Evolutionary conservation across 176 grass and related monocot genomes (phyloP).

Genomic region (Chrysopogon serrulatus): DNA sequence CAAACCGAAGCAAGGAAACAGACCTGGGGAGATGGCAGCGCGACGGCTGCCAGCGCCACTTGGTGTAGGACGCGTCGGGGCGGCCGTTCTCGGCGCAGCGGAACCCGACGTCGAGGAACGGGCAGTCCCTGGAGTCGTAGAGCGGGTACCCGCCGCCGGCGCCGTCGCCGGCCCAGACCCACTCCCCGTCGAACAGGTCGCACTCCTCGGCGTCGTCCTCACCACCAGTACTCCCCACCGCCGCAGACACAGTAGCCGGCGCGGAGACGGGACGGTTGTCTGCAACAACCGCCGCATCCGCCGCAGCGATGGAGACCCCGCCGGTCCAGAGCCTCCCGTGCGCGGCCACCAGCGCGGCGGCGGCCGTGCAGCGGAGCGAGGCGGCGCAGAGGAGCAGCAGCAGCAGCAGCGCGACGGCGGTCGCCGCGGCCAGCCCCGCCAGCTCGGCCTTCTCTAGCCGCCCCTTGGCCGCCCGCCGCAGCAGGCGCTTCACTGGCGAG

Average conservation of each 20-base stretch:
- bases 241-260: not conserved
- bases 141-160: constrained; percentile 63
- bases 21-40: constrained; percentile 80
- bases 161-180: constrained; percentile 67
- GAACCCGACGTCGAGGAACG: constrained; percentile 72
- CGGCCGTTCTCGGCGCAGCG: constrained; percentile 91
- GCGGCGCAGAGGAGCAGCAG: constrained; percentile 33
- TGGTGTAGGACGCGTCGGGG: constrained; percentile 58
- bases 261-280: not conserved
- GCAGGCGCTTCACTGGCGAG: constrained; percentile 22
- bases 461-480: not conserved
- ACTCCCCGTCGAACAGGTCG: constrained; percentile 87
- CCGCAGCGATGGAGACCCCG: constrained; percentile 9
- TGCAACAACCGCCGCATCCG: not conserved
- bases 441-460: not conserved
- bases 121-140: constrained; percentile 71
- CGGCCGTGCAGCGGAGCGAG: constrained; percentile 18
- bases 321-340: constrained; percentile 7
- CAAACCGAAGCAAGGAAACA: not conserved
- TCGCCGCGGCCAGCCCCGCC: not conserved
- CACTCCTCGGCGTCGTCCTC: constrained; percentile 6
- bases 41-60: constrained; percentile 82
- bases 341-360: constrained; percentile 15
- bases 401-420: constrained; percentile 15
- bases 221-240: not conserved